Base-by-base conservation (phyloP, 768 basidiomycete genomes). In the Mycena sanguinolenta region DNA sequence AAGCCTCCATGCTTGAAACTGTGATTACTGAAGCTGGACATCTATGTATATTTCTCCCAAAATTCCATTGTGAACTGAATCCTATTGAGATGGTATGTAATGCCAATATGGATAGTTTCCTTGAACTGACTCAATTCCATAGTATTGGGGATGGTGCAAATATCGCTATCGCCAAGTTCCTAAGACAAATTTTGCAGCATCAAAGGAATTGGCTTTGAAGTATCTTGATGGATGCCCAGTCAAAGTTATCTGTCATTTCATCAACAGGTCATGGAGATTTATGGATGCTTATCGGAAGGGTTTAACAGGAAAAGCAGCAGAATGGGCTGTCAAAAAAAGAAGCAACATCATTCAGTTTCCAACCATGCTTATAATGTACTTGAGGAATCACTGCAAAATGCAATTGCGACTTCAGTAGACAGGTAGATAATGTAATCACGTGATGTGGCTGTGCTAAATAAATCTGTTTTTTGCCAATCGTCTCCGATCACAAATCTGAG, bases 371-470 rank as follows among this genome's bases (percentile, higher is more conserved):
- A n/a, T n/a, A 21, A 54, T 21, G 28, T 10, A 54, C 10, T 54
- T 54, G 53, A 54, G 28, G 28, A 28, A 30, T 54, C 30, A 17
- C 53, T 2, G 32, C 8, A 54, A 25, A 30, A 30, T 28, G 28
- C 53, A 19, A 54, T 54, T 30, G 57, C 23, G 32, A 58, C n/a
- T 36, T 38, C 38, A 6, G 55, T n/a, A 16, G n/a, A n/a, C n/a
- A n/a, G 36, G 57, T 58, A 16, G 57, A 58, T 58, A n/a, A 58
- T 12, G 19, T 58, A 58, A 32, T 62, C 30, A 62, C 23, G 44
- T 46, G n/a, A 36, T 49, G 60, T 50, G 60, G 60, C 60, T 62
- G 60, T 62, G 60, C n/a, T 65, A 53, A 17, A 63, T 77, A 77
- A 23, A 77, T 42, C 1, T 10, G 34, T 10, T 58, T 58, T 58